Evolutionary conservation across 1,139 yeast genomes (phyloP).

Genomic region (Hyphopichia buzzinii): DNA sequence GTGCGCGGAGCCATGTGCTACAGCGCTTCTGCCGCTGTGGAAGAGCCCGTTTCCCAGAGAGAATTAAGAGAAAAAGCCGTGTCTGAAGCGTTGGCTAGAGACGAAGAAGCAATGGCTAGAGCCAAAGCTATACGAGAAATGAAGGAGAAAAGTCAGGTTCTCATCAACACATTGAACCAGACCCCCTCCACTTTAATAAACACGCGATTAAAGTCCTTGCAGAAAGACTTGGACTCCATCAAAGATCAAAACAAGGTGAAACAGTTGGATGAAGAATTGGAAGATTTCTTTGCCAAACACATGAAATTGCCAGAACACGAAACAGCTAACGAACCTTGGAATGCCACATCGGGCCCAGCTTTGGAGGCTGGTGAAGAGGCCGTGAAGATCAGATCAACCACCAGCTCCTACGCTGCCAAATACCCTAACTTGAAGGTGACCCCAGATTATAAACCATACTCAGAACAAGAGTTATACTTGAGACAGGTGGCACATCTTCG

Average conservation of each 20-base stretch:
- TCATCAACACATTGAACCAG: constrained; percentile 34
- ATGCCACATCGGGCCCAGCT: constrained; percentile 6
- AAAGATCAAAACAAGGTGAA: constrained; percentile 32
- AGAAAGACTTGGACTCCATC: constrained; percentile 27
- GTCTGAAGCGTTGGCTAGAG: constrained; percentile 46
- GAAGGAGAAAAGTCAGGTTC: constrained; percentile 24
- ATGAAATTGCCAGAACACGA: constrained; percentile 36
- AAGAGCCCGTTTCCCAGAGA: constrained; percentile 16
- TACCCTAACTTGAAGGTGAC: constrained; percentile 44
- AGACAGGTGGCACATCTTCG: constrained; percentile 60
- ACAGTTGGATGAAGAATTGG: constrained; percentile 43
- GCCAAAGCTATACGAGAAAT: constrained; percentile 39
- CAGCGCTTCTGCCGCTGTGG: constrained; percentile 4
- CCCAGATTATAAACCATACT: constrained; percentile 51
- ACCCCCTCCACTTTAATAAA: constrained; percentile 32
- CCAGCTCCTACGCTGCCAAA: constrained; percentile 29
- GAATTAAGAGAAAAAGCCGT: constrained; percentile 40
- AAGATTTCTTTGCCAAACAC: constrained; percentile 35
- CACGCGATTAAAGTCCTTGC: constrained; percentile 30
- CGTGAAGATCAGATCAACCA: constrained; percentile 26
- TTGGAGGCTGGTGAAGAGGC: constrained; percentile 6
- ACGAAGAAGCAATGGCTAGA: constrained; percentile 39
- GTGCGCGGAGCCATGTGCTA: not conserved
- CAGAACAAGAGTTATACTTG: constrained; percentile 71
- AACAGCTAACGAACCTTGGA: constrained; percentile 38